Conservation (phyloP, 2,329 filamentous ascomycete species). For the Amylocarpus encephaloides region DNA sequence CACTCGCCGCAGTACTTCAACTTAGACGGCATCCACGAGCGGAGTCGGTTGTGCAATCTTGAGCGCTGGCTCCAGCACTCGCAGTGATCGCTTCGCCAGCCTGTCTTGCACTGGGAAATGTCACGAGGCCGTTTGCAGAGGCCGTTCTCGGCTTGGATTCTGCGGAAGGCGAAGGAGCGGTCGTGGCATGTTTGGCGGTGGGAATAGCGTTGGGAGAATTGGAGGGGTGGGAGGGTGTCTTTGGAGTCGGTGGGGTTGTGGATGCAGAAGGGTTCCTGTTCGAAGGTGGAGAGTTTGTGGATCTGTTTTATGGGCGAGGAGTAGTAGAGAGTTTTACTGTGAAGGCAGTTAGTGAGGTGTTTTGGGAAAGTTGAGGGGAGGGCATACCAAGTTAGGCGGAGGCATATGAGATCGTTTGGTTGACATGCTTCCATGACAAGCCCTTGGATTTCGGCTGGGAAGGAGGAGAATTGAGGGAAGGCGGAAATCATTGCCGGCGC, state of each 20-base stretch:
- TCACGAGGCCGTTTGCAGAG: not conserved
- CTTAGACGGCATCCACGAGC: conserved; percentile 20
- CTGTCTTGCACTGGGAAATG: not conserved
- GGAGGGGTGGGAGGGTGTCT: no score
- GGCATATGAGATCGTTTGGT: conserved; percentile 23
- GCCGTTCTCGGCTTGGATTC: not conserved
- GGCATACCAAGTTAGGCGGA: conserved; percentile 26
- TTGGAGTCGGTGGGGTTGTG: not conserved
- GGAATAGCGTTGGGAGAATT: not conserved
- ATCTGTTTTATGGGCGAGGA: conserved; percentile 6
- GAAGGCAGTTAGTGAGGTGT: not conserved
- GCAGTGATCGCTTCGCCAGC: conserved; percentile 15
- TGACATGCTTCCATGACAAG: conserved; percentile 21
- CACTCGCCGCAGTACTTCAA: conserved; percentile 24
- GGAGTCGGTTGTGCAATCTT: conserved; percentile 16
- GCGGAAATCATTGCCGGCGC: conserved; percentile 1
- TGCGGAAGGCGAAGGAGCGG: conserved; percentile 2
- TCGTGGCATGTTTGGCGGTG: conserved; percentile 17
- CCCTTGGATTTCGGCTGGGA: conserved; percentile 24
- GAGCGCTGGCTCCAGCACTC: conserved; percentile 14
- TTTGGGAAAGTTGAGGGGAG: not conserved
- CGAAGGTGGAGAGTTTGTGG: conserved; percentile 13
- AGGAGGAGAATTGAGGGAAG: conserved; percentile 20
- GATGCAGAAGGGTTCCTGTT: conserved; percentile 9
- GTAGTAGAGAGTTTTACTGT: conserved; percentile 23